Base-by-base conservation (phyloP, 768 basidiomycete species). In the Tephrocybe rancida region DNA sequence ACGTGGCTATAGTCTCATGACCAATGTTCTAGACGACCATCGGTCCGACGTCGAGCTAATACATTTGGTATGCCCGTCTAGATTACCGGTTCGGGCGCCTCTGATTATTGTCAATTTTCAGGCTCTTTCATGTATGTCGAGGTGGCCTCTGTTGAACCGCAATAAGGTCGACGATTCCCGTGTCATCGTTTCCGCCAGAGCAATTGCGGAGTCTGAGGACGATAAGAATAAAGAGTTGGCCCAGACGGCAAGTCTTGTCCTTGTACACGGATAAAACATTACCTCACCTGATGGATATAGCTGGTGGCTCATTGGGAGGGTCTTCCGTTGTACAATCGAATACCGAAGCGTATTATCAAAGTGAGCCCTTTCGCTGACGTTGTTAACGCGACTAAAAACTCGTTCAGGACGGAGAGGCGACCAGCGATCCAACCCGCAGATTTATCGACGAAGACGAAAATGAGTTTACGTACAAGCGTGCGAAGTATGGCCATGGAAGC, bases 1-100 rank as follows among this genome's bases (percentile, higher is more conserved):
- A 64, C 92, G 97, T 65, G 95, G 95, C 2, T 91, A 95, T 67
- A 90, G 88, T 70, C 74, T 95, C 14, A 95, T 98, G 92, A 87
- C 84, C 41, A 92, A 90, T 63, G 79, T 98, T 34, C 72, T 98
- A 26, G 83, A 89, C 32, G 94, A 98, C 63, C 75, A 93, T 59
- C 64, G 64, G 10, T 74, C 79, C 16, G 92, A 98, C 63, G 44
- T 73, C 27, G 91, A 95, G 35, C 73, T 96, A 35, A 70, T 86
- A n/a, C 68, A 77, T 11, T 69, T 87, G 60, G 95, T 95, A 56
- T 39, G 89, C 73, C 2, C 32, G 35, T 48, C 30, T 11, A 29
- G 24, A 44, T 32, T 38, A 54, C 16, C 2, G 13, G 26, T 29
- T 34, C 13, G 18, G 34, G 34, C 34, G 24, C 25, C 24, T 5